phyloP scores from a whole-genome alignment of 1,139 yeast genomes.

The Pneumocystis sp. region DNA sequence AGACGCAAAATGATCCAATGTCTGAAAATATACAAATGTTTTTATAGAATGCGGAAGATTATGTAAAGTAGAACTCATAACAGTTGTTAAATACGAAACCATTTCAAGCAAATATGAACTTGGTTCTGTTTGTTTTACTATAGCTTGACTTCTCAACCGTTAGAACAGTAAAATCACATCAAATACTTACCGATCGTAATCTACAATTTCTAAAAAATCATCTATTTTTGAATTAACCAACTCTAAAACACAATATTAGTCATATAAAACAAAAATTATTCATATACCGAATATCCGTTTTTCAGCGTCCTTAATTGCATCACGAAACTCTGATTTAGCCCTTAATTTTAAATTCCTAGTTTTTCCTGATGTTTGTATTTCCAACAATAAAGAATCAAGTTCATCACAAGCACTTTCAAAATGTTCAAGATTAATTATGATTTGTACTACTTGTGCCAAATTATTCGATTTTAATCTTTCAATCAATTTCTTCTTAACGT shows the following conservation, averaged over 20 bases:
- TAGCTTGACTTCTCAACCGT: conserved; percentile 25
- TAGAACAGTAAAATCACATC: background rate
- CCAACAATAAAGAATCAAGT: conserved; percentile 27
- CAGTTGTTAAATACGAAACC: conserved; percentile 73
- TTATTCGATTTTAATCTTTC: conserved; percentile 54
- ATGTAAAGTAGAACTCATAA: conserved; percentile 75
- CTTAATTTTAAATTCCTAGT: conserved; percentile 27
- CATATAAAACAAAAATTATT: conserved; percentile 23
- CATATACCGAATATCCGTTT: conserved; percentile 55
- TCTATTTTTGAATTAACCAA: conserved; percentile 54
- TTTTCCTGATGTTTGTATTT: conserved; percentile 42
- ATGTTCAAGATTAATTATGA: conserved; percentile 73
- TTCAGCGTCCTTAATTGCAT: conserved; percentile 62
- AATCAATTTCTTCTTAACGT: conserved; percentile 53
- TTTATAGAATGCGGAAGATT: conserved; percentile 67
- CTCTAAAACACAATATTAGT: background rate
- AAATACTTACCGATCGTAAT: conserved; percentile 51
- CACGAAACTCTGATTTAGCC: conserved; percentile 42
- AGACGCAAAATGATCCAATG: conserved; percentile 70
- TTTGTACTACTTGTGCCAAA: conserved; percentile 83
- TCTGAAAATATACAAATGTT: conserved; percentile 65
- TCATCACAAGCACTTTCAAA: conserved; percentile 45
- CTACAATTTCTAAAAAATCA: conserved; percentile 71
- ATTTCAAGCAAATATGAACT: conserved; percentile 67
- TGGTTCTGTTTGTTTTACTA: conserved; percentile 40